Conservation (phyloP, 177 flowering plant genomes). For the Vitis hybrid region DNA sequence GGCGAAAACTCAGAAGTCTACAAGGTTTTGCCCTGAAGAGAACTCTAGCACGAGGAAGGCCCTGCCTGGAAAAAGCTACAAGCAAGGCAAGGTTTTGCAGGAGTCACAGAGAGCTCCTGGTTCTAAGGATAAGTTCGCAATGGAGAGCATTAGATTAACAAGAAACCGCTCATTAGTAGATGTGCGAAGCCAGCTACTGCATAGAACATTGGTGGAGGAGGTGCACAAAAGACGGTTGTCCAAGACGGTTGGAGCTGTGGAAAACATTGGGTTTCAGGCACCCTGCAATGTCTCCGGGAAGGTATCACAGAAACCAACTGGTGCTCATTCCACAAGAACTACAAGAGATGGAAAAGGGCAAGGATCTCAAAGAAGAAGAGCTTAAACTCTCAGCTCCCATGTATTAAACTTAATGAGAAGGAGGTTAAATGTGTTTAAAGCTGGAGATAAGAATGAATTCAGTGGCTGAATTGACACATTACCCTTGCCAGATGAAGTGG, state of each 20-base stretch:
- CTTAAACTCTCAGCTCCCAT: not conserved
- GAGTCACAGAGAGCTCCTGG: slow-evolving; percentile 18
- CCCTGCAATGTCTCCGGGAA: slow-evolving; percentile 33
- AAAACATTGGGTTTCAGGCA: slow-evolving; percentile 68
- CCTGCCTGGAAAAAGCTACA: slow-evolving; percentile 6
- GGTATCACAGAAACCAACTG: not conserved
- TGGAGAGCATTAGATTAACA: slow-evolving; percentile 26
- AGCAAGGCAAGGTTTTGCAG: slow-evolving; percentile 16
- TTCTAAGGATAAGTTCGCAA: slow-evolving; percentile 16
- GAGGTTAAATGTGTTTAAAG: not conserved
- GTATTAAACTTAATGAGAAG: not conserved
- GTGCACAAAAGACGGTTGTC: slow-evolving; percentile 61
- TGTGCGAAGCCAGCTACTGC: slow-evolving; percentile 68
- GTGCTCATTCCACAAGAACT: not conserved
- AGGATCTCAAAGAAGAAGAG: slow-evolving; percentile 6
- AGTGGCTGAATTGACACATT: too few species aligned
- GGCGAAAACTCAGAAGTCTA: slow-evolving; percentile 32
- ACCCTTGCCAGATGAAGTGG: too few species aligned
- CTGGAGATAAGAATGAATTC: too few species aligned
- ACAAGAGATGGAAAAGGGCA: slow-evolving; percentile 8
- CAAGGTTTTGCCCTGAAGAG: slow-evolving; percentile 56
- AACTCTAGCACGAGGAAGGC: slow-evolving; percentile 7
- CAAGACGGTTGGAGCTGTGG: slow-evolving; percentile 81
- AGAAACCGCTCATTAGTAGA: slow-evolving; percentile 62
- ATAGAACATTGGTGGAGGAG: slow-evolving; percentile 66